Evolutionary conservation across 169 alveolate species (phyloP).

Genomic region (Eimeria zaria): DNA sequence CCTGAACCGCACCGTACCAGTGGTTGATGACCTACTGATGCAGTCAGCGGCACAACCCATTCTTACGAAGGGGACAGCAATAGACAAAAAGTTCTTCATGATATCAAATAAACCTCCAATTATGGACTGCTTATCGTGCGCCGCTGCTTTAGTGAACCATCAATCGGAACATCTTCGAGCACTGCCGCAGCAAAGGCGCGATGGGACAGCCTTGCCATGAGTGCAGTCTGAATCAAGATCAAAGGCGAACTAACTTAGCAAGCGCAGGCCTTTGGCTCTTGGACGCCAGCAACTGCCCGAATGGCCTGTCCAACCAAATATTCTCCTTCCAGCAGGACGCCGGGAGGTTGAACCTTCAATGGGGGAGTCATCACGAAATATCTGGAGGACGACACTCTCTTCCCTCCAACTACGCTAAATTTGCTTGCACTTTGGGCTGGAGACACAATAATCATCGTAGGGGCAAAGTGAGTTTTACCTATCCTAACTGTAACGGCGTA

Average conservation of each 20-base stretch:
- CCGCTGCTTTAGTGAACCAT: background rate
- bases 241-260: background rate
- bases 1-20: conserved; percentile 20
- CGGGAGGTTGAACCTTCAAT: background rate
- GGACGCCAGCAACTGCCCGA: background rate
- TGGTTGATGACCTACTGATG: conserved; percentile 45
- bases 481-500: background rate
- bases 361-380: background rate
- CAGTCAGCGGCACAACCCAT: background rate
- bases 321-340: background rate
- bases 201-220: background rate
- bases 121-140: background rate
- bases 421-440: background rate
- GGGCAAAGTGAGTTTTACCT: background rate
- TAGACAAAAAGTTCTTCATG: background rate
- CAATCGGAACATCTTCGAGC: background rate
- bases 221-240: background rate
- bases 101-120: background rate
- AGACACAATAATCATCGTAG: background rate
- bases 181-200: background rate
- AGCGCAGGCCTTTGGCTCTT: background rate
- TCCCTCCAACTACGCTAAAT: background rate
- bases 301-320: background rate
- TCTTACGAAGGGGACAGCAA: background rate
- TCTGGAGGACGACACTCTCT: background rate